phyloP scores from a whole-genome alignment of 169 alveolate genomes.

The Eimeria maxima region DNA sequence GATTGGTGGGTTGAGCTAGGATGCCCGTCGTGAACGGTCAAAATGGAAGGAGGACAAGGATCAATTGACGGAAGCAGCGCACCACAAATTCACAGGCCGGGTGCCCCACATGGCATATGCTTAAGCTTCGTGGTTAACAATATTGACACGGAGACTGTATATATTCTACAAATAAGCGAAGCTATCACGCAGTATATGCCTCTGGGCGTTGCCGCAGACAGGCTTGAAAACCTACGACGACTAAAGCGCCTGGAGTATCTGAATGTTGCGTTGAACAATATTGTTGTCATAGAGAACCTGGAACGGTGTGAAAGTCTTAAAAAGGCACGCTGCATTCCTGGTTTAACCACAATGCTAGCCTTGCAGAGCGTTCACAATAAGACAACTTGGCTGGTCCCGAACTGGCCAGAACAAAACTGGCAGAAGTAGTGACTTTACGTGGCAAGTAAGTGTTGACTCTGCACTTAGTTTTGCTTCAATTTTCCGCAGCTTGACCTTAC shows the following conservation, averaged over 20 bases:
- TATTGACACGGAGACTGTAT: not conserved
- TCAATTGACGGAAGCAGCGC: not conserved
- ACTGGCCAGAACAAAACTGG: not conserved
- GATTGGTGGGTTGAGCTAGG: constrained; percentile 85
- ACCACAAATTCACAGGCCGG: not conserved
- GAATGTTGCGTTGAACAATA: constrained; percentile 95
- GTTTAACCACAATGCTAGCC: no score
- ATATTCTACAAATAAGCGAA: not conserved
- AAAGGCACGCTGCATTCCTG: constrained; percentile 84
- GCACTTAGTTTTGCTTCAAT: not conserved
- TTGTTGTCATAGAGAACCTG: constrained; percentile 92
- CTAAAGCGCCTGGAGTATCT: constrained; percentile 95
- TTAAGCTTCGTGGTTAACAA: not conserved
- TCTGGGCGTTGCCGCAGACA: constrained; percentile 80
- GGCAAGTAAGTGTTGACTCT: not conserved
- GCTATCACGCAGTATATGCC: not conserved
- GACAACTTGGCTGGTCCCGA: not conserved
- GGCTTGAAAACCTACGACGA: constrained; percentile 93
- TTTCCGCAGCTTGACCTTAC: constrained; percentile 93
- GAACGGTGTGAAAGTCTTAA: constrained; percentile 94
- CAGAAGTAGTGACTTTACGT: not conserved
- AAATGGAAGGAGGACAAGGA: not conserved
- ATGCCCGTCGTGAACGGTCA: not conserved
- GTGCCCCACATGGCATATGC: not conserved
- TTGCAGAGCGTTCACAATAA: not conserved